Percentiles rank a stretch among this genome's conserved stretches.
phyloP scores from a whole-genome alignment of 768 basidiomycete species.

The Naganishia friedmannii region DNA sequence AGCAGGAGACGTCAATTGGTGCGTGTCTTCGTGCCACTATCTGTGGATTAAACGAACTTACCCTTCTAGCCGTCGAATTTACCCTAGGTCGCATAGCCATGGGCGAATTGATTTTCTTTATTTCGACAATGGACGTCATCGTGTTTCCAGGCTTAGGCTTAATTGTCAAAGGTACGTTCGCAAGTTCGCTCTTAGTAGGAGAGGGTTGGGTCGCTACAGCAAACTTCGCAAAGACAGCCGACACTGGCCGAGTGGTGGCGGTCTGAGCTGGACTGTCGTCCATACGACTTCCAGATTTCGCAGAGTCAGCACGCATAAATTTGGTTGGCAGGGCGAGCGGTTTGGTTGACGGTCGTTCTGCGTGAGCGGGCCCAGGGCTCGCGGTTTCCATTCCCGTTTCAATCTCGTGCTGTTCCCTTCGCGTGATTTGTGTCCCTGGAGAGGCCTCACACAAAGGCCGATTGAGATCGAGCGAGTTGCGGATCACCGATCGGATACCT shows the following conservation, averaged over 20 bases:
- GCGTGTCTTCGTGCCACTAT: not conserved
- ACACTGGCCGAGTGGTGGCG: not conserved
- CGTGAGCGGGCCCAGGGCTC: too few species aligned
- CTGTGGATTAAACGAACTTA: not conserved
- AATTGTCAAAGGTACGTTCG: not conserved
- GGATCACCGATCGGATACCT: constrained; percentile 18
- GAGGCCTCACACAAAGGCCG: constrained; percentile 23
- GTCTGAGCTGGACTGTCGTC: not conserved
- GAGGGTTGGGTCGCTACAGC: not conserved
- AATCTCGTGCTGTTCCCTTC: not conserved
- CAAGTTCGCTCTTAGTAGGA: too few species aligned
- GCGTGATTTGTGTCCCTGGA: constrained; percentile 27
- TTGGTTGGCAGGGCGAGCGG: constrained; percentile 26
- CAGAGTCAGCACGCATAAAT: constrained; percentile 23
- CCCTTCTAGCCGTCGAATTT: constrained; percentile 1
- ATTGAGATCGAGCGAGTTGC: constrained; percentile 27
- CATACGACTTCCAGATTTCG: not conserved
- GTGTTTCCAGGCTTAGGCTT: not conserved
- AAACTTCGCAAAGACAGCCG: constrained; percentile 9
- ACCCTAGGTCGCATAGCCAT: not conserved
- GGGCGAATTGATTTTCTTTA: not conserved
- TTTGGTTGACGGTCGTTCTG: not conserved
- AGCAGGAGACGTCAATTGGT: not conserved
- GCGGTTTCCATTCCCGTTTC: not conserved
- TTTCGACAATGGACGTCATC: not conserved